These are phyloP conservation scores for Pseudocercospora fuligena DNA, from an alignment of 2,329 filamentous ascomycete species.

Conservation along the genomic window DNA sequence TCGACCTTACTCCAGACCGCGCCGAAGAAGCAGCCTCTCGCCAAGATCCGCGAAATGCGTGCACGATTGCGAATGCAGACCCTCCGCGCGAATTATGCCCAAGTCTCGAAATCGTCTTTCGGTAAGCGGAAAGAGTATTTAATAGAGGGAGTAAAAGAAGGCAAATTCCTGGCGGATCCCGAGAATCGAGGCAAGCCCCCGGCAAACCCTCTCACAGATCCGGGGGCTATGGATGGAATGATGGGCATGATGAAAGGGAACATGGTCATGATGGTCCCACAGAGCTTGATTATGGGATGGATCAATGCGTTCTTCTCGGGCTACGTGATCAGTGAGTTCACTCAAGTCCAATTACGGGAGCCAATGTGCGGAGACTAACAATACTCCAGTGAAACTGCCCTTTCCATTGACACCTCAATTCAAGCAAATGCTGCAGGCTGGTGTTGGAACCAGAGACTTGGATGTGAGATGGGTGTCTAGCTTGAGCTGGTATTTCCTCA, in stretches of 20 bases:
- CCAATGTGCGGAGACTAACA: neutral
- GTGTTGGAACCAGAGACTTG: slow-evolving; percentile 92
- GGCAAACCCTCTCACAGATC: slow-evolving; percentile 93
- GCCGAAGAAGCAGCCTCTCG: slow-evolving; percentile 80
- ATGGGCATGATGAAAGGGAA: slow-evolving; percentile 99
- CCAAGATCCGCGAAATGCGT: slow-evolving; percentile 80
- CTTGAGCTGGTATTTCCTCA: slow-evolving; percentile 98
- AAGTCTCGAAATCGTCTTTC: slow-evolving; percentile 78
- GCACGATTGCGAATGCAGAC: slow-evolving; percentile 82
- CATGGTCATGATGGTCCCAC: slow-evolving; percentile 99
- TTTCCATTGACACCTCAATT: slow-evolving; percentile 98
- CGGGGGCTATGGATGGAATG: slow-evolving; percentile 98
- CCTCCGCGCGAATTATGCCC: slow-evolving; percentile 80
- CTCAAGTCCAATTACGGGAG: neutral
- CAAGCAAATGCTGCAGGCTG: slow-evolving; percentile 98
- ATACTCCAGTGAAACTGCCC: slow-evolving; percentile 79
- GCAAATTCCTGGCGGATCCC: slow-evolving; percentile 87
- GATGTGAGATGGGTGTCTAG: slow-evolving; percentile 99
- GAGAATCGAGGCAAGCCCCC: slow-evolving; percentile 84
- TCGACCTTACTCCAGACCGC: slow-evolving; percentile 84
- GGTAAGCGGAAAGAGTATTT: slow-evolving; percentile 79
- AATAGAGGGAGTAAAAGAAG: slow-evolving; percentile 79
- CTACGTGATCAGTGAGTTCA: slow-evolving; percentile 84
- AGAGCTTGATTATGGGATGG: slow-evolving; percentile 99
- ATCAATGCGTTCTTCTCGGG: slow-evolving; percentile 99